phyloP scores from a whole-genome alignment of 352 stramenopile genomes.

The Pseudoperonospora humuli region DNA sequence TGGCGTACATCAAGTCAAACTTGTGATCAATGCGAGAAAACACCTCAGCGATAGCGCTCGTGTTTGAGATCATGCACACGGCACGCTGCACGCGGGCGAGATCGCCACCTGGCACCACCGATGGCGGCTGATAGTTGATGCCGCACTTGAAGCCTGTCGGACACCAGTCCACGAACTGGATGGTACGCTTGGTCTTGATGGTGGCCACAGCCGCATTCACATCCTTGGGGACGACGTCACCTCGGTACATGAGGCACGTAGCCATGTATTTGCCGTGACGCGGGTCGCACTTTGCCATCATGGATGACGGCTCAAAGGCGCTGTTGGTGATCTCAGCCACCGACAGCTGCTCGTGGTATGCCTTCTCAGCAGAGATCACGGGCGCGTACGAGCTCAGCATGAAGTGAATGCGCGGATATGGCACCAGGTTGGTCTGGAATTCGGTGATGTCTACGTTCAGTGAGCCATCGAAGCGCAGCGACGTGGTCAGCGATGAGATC shows the following conservation, averaged over 20 bases:
- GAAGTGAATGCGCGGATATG: conserved; percentile 97
- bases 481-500: conserved; percentile 94
- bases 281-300: conserved; percentile 99
- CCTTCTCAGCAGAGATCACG: conserved; percentile 93
- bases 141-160: conserved; percentile 98
- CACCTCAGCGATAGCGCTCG: conserved; percentile 92
- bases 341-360: conserved; percentile 92
- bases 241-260: conserved; percentile 97
- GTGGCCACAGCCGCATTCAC: conserved; percentile 96
- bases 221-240: conserved; percentile 91
- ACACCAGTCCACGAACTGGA: conserved; percentile 99
- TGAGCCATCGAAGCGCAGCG: conserved; percentile 93
- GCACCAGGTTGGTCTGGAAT: conserved; percentile 97
- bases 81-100: conserved; percentile 95
- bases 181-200: conserved; percentile 99
- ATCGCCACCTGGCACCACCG: conserved; percentile 94
- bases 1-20: conserved; percentile 26
- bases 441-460: conserved; percentile 98
- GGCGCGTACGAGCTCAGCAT: conserved; percentile 95
- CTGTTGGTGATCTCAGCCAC: conserved; percentile 95
- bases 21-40: conserved; percentile 28
- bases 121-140: conserved; percentile 60
- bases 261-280: conserved; percentile 99
- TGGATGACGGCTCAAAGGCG: conserved; percentile 91
- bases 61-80: conserved; percentile 99